Base-by-base conservation (phyloP, 768 basidiomycete genomes). In the Omphalotus guepiniiformis region DNA sequence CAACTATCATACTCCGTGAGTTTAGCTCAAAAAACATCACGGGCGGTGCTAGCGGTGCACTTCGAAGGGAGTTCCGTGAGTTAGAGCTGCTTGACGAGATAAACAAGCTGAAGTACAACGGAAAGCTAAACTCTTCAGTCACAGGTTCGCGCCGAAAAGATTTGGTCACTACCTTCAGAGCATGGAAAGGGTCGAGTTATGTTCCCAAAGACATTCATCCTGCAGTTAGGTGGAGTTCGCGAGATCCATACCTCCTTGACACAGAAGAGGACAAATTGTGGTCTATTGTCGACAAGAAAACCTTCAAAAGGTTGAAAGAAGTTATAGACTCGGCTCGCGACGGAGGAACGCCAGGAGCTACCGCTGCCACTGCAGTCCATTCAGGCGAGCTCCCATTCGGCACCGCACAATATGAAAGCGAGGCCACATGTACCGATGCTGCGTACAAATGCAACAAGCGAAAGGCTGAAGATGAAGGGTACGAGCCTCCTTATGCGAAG, bases 81-180 rank as follows among this genome's bases (percentile, higher is more conserved):
- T 41, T 60, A 3, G 60, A 64, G 47, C 19, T 61, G 6, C 32
- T 64, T 9, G 56, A 62, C 50, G 59, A 62, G 16, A 57, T 64
- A 16, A 61, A 58, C 2, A 6, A 11, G 6, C 28, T 48, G 16
- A 19, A 16, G 9, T 48, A 48, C 27, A 26, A 39, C 4, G 25
- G 26, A 11, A 38, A 39, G 23, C 18, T 39, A 2, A 26, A 32
- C 18, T 6, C 43, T 12, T 32, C 29, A 16, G 43, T 35, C 13
- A 9, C 12, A 18, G 43, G 43, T 15, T 11, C n/a, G 12, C 30
- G 29, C 3, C 8, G 43, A 6, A 19, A 7, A 18, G 5, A 23
- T 11, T n/a, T 45, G 8, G 23, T 45, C 15, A 16, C 30, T 18
- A n/a, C 15, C 30, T 45, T 45, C 29, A 4, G 13, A 1, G 11